Evolutionary conservation across 441 rosid genomes (phyloP), one percentile per base, ranked within the genome.

Genomic region (Melianthus villosus): DNA sequence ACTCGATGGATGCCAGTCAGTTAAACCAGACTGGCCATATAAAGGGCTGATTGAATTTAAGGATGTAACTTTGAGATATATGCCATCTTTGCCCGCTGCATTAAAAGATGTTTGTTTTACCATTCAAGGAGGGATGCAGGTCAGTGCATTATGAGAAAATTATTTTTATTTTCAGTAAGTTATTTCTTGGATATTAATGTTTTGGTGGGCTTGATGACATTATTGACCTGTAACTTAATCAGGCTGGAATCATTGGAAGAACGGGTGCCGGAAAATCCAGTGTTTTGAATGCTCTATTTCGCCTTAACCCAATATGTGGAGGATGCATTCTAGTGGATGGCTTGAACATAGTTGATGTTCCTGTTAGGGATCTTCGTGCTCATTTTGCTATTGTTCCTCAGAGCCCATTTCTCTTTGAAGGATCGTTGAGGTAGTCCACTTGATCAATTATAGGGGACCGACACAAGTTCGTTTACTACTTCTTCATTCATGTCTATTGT

Each of bases 221-320:
- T 34, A 22, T 20, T 20, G 23, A 20, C 3, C 6, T 2, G 6
- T 20, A 20, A 28, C 54, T 50, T 17, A 38, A 54, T 35, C 62
- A 84, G 98, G 94, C 79, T 42, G 98, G 93, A 54, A 69, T 89
- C 34, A 71, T 89, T 25, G 94, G 96, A 56, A 77, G 98, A 75
- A 89, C 98, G 5, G 96, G 98, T 52, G 94, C 94, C 4, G 98
- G 98, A 44, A 89, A 89, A 57, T 84, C 98, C 16, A 84, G 93
- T 22, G 34, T 89, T 54, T 64, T 89, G 75, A 89, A 82, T 68
- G 89, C 86, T 17, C 89, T 89, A 48, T 79, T 89, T 63, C 75
- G 82, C 59, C 96, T 89, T 11, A 58, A 67, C 39, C 77, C 81
- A 25, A 54, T 84, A 49, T 66, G 71, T 29, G 42, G 59, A 18